These are phyloP conservation scores for Vitis rotundifolia DNA, from an alignment of 164 flowering plant genomes.

Conservation along the genomic window DNA sequence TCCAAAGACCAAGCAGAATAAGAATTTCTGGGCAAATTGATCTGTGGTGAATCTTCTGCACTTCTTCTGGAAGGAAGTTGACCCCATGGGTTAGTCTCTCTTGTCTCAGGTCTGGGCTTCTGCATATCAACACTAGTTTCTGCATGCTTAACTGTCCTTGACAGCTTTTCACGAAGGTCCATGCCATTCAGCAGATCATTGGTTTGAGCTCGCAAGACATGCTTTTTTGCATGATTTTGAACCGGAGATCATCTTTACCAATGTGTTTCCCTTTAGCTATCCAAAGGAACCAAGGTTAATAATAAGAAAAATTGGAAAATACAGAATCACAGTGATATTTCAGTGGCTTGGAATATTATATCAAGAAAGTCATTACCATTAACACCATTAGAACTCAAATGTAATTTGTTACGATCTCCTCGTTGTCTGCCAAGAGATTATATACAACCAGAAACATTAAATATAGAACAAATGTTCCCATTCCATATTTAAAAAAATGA, in stretches of 20 bases:
- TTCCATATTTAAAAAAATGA: background rate
- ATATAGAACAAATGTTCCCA: background rate
- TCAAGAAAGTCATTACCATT: conserved; percentile 35
- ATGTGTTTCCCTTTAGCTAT: conserved; percentile 40
- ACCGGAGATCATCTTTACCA: conserved; percentile 60
- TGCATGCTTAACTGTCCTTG: conserved; percentile 41
- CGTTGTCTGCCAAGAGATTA: conserved; percentile 40
- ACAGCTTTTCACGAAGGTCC: conserved; percentile 72
- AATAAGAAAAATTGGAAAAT: conserved; percentile 10
- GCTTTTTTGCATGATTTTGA: conserved; percentile 66
- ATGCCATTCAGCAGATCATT: conserved; percentile 17
- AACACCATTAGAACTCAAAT: conserved; percentile 20
- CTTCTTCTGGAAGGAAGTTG: conserved; percentile 46
- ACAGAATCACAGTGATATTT: conserved; percentile 10
- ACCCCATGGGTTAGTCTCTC: conserved; percentile 24
- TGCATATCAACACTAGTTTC: conserved; percentile 14
- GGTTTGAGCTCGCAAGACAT: conserved; percentile 21
- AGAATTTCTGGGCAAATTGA: conserved; percentile 42
- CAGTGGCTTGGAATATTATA: conserved; percentile 5
- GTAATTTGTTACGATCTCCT: conserved; percentile 28
- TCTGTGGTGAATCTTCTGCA: conserved; percentile 40
- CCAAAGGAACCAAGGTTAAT: conserved; percentile 28
- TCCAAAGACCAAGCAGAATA: conserved; percentile 63
- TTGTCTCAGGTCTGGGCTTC: conserved; percentile 27
- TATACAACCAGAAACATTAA: background rate